Evolutionary conservation across 176 grass and related monocot genomes (phyloP), one percentile per base, ranked within the genome.

Genomic region (Urochloa ruziziensis): DNA sequence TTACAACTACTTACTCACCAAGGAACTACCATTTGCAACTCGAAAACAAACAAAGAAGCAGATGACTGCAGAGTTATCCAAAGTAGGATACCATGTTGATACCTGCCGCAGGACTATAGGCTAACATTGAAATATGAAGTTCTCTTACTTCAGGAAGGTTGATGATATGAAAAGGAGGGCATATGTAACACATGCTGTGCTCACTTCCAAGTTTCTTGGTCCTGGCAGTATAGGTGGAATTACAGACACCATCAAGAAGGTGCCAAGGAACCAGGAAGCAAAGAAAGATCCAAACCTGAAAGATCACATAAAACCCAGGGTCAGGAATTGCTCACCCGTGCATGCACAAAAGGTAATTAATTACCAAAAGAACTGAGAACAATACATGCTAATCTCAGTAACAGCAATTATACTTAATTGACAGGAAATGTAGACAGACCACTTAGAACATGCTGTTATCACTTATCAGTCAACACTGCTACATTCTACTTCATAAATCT

Each of bases 241-340:
- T 71, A 98, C 85, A 69, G 96, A 95, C 35, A 98, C 93, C 96
- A 98, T 94, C 88, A 95, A 88, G 86, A 96, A 99, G 51, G 96
- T 98, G 48, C 87, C 91, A 53, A 96, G 64, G 36, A 95, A 69
- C 93, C 96, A 98, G 61, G 96, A 95, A 90, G 67, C 87, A 85
- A 96, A 92, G 86, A 95, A 98, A 66, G 91, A 83, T 33, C 86
- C 93, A 35, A 94, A 57, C 93, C 96, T 98, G 85, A 80, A 87
- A 73, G 5, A 68, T 63, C 54, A 82, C 23, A 83, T 4, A 59
- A 86, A 73, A 65, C 42, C 79, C 24, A 87, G 66, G 37, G 62
- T 78, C 49, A 61, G 66, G 29, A 80, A 78, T 4, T 18, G 19
- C 23, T 59, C 56, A 27, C n/a, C 3, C 56, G 27, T 58, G 6